Conservation (phyloP, 2,329 filamentous ascomycete species). For the Fusarium subglutinans region DNA sequence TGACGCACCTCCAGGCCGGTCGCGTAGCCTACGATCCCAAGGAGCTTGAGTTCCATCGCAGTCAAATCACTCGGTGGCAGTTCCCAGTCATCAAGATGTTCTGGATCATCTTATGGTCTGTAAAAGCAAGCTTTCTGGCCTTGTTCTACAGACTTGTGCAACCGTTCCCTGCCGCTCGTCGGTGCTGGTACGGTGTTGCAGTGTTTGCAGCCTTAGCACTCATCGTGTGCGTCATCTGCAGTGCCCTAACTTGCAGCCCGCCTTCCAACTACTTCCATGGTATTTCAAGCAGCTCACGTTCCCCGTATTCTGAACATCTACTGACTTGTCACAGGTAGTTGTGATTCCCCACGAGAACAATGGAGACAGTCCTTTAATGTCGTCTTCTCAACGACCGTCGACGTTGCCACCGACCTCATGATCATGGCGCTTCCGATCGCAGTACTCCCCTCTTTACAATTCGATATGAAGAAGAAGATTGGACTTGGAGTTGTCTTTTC, state of each 20-base stretch:
- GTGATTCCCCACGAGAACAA: constrained; percentile 3
- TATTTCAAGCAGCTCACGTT: not conserved
- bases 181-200: constrained; percentile 11
- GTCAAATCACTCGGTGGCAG: constrained; percentile 8
- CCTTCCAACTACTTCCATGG: constrained; percentile 20
- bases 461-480: constrained; percentile 21
- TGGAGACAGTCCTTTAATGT: constrained; percentile 12
- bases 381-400: constrained; percentile 21
- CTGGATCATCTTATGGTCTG: constrained; percentile 25
- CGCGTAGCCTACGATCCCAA: not conserved
- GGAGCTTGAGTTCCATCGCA: not conserved
- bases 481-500: constrained; percentile 18
- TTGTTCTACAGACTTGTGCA: constrained; percentile 15
- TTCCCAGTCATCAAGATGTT: constrained; percentile 28
- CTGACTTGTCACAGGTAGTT: not conserved
- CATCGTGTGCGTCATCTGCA: constrained; percentile 9
- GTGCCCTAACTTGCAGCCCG: constrained; percentile 3
- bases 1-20: constrained; percentile 6
- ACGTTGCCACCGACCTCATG: constrained; percentile 17
- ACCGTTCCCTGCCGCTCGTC: constrained; percentile 3
- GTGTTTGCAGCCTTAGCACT: not conserved
- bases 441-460: constrained; percentile 12
- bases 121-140: constrained; percentile 21
- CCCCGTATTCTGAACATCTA: accelerated
- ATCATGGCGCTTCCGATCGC: constrained; percentile 27